phyloP scores from a whole-genome alignment of 805 yeast genomes.

The Tetrapisispora nanseiensis region DNA sequence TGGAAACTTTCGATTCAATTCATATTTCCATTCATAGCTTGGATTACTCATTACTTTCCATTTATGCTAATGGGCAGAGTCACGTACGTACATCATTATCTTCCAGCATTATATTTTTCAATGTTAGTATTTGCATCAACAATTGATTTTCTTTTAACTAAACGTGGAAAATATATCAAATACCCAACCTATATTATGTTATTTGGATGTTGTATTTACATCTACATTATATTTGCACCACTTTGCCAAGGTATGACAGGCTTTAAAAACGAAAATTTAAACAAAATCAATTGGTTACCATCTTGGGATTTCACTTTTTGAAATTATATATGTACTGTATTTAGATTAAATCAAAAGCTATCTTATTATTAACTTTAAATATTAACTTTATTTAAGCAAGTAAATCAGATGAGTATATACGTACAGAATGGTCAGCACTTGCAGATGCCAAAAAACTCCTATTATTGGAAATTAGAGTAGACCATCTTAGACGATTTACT shows the following conservation, averaged over 20 bases:
- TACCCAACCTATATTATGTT: constrained; percentile 34
- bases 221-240: constrained; percentile 54
- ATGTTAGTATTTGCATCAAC: constrained; percentile 47
- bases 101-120: constrained; percentile 93
- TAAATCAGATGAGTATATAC: constrained; percentile 28
- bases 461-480: constrained; percentile 21
- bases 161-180: constrained; percentile 19
- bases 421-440: constrained; percentile 50
- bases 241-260: constrained; percentile 77
- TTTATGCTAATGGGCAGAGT: constrained; percentile 93
- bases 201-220: constrained; percentile 41
- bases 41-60: constrained; percentile 84
- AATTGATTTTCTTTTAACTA: constrained; percentile 20
- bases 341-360: neutral
- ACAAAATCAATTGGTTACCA: constrained; percentile 42
- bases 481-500: constrained; percentile 54
- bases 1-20: constrained; percentile 52
- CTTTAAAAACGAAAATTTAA: constrained; percentile 34
- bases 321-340: no score
- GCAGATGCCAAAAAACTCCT: constrained; percentile 44
- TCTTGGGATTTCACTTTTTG: constrained; percentile 43
- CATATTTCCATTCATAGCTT: constrained; percentile 76
- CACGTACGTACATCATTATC: constrained; percentile 91
- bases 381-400: neutral
- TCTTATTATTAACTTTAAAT: neutral